A percentile compares a stretch with the other conserved stretches of the same genome.
Conservation (phyloP, 2,329 filamentous ascomycete species). For the Colletotrichum tanaceti region DNA sequence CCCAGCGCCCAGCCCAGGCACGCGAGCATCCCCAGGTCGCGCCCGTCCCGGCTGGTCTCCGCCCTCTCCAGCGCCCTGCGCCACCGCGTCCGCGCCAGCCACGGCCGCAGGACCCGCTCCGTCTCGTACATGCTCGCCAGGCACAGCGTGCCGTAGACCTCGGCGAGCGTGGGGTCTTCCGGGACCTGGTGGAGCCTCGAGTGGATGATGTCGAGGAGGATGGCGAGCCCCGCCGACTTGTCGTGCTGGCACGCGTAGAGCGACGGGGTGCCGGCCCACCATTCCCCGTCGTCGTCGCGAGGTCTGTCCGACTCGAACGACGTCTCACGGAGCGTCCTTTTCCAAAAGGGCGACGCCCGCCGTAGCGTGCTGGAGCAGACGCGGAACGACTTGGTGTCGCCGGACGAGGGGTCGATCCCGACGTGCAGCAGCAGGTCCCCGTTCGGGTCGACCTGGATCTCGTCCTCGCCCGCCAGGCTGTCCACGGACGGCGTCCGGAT, state of each 20-base stretch:
- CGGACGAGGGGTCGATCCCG: conserved; percentile 1
- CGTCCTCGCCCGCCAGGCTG: conserved; percentile 12
- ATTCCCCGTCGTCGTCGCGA: neutral
- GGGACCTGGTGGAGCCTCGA: conserved; percentile 19
- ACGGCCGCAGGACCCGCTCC: conserved; percentile 31
- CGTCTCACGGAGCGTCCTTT: conserved; percentile 16
- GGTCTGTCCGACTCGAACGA: neutral
- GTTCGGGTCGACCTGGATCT: conserved; percentile 26
- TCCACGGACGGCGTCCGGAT: conserved; percentile 26
- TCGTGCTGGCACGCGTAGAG: conserved; percentile 26
- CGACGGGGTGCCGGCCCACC: conserved; percentile 20
- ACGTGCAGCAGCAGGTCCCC: conserved; percentile 23
- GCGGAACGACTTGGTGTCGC: conserved; percentile 18
- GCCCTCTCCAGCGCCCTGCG: neutral
- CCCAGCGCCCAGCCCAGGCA: conserved; percentile 33
- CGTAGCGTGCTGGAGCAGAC: conserved; percentile 30
- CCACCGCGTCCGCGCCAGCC: conserved; percentile 27
- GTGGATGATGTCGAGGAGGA: conserved; percentile 35
- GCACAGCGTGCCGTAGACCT: conserved; percentile 27
- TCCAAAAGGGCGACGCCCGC: conserved; percentile 35
- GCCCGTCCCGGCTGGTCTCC: conserved; percentile 4
- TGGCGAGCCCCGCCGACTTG: conserved; percentile 21
- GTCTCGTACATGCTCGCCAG: conserved; percentile 34
- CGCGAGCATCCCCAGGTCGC: conserved; percentile 11
- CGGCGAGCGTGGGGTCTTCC: neutral